Base-by-base conservation (phyloP, 1,139 yeast genomes). In the Kodamaea suecica region DNA sequence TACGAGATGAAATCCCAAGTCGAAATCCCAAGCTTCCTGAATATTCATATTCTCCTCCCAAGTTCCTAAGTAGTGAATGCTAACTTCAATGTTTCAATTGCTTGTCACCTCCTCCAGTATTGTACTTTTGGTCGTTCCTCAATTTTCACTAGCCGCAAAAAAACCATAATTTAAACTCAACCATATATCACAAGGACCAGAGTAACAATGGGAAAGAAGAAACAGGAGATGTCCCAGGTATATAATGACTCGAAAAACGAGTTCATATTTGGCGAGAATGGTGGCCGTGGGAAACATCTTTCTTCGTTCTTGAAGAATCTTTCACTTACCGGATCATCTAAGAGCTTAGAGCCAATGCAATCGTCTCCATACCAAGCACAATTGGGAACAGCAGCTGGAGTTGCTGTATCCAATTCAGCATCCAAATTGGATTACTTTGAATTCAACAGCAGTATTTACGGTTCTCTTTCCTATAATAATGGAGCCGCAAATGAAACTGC, bases 191-290 rank as follows among this genome's bases (percentile, higher is more conserved):
- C n/a, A n/a, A n/a, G n/a, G n/a, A n/a, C n/a, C n/a, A n/a, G n/a
- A n/a, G n/a, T n/a, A 3, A 33, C 23, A 35, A 68, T 67, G 73
- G 70, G 70, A 35, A 68, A 66, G 55, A 68, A 67, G 57, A 65
- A 61, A 33, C 70, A 62, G 55, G 82, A 77, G 52, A 77, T 77
- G 83, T 71, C 78, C 16, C 83, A 77, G 59, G 70, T 76, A 31
- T 76, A 78, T 57, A 55, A 44, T 57, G 63, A 55, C 34, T 42
- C 66, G 38, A 59, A 55, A 44, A 77, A 76, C 44, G 88, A 80
- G 55, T 80, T 79, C 50, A 63, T 79, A 25, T 80, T 80, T 47
- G 83, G 81, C 23, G 85, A 79, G 47, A 69, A 72, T 35, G 88
- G 86, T 20, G 86, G 86, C 5, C 68, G 71, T 36, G 86, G 86